phyloP scores from a whole-genome alignment of 2,329 filamentous ascomycete species.

The Alternaria sp. region DNA sequence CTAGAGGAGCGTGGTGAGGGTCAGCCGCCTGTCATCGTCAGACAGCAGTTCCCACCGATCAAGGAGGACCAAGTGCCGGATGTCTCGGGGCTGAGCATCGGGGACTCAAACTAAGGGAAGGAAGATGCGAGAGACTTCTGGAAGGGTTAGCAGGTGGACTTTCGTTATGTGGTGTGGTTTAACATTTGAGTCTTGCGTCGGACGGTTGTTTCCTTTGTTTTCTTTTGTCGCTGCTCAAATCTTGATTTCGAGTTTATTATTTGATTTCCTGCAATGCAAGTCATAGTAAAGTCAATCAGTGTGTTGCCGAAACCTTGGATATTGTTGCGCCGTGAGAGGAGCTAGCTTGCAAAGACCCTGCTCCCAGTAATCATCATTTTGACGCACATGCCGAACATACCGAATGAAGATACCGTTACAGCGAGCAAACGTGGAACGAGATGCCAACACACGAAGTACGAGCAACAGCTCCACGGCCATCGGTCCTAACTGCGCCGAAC shows the following conservation, averaged over 20 bases:
- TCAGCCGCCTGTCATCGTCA: too few species aligned
- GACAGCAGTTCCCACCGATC: too few species aligned
- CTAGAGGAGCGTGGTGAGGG: too few species aligned
- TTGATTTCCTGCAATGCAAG: neutral
- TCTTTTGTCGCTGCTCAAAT: too few species aligned
- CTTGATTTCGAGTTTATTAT: neutral
- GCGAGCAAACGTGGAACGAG: neutral
- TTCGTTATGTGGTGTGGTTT: neutral
- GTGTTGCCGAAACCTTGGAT: neutral
- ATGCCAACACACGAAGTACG: neutral
- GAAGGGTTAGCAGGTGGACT: neutral
- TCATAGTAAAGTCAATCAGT: neutral
- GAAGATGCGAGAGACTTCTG: too few species aligned
- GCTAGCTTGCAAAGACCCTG: neutral
- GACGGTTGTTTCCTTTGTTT: neutral
- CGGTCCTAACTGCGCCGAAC: slow-evolving; percentile 10
- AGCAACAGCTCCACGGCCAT: neutral
- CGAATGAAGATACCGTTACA: neutral
- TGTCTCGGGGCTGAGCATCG: too few species aligned
- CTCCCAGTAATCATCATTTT: neutral
- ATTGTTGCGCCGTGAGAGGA: neutral
- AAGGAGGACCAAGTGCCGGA: too few species aligned
- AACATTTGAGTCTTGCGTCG: too few species aligned
- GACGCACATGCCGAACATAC: neutral
- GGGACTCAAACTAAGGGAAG: too few species aligned